Conservation (phyloP, 139 green algal species). For the Tetradesmus obliquus region DNA sequence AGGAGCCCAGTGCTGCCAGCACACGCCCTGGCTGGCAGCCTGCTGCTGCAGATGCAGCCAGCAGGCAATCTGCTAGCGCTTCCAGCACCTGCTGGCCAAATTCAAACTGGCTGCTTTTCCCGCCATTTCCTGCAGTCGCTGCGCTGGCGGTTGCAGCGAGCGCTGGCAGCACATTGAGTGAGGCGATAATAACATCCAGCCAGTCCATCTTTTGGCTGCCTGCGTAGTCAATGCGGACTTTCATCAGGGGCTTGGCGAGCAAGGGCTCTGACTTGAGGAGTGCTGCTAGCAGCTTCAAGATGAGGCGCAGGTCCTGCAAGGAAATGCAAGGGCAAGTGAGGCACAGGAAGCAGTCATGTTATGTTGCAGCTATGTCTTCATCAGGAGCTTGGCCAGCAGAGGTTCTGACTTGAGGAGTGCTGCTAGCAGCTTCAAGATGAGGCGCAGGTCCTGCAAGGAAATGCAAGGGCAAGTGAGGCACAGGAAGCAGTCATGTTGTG, state of each 20-base stretch:
- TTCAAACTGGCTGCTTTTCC: not conserved
- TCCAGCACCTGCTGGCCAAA: conserved; percentile 41
- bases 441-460: conserved; percentile 25
- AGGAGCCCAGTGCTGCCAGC: conserved; percentile 37
- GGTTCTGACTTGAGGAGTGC: conserved; percentile 26
- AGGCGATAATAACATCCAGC: conserved; percentile 24
- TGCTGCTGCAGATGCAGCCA: conserved; percentile 45
- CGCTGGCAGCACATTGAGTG: conserved; percentile 24
- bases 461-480: not conserved
- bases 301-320: conserved; percentile 40
- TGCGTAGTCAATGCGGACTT: conserved; percentile 32
- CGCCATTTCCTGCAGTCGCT: not conserved
- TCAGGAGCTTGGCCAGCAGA: conserved; percentile 25
- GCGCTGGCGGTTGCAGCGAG: conserved; percentile 3
- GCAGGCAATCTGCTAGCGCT: conserved; percentile 17
- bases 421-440: conserved; percentile 37
- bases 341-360: too few relatives aligned
- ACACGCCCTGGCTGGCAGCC: conserved; percentile 48
- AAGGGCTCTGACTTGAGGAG: conserved; percentile 23
- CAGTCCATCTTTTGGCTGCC: conserved; percentile 35
- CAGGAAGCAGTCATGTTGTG: not conserved
- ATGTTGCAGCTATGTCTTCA: not conserved
- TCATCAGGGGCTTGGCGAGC: conserved; percentile 44
- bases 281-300: conserved; percentile 34
- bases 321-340: not conserved